phyloP scores from a whole-genome alignment of 257 asterid species.

The Fraxinus quadrangulata region DNA sequence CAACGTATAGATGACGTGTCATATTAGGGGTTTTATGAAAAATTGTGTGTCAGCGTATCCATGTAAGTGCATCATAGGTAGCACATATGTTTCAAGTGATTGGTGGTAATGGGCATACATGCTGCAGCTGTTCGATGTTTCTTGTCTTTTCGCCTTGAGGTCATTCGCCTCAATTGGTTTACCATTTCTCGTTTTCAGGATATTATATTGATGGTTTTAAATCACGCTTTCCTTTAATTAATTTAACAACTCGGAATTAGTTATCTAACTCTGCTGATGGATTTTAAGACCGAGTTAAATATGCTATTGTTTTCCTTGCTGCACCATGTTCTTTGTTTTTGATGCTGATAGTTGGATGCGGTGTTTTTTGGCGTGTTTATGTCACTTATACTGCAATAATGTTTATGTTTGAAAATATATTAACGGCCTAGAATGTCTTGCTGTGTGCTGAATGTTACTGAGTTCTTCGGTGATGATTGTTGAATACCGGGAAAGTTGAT shows the following conservation, averaged over 20 bases:
- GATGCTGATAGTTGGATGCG: neutral
- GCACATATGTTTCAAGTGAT: neutral
- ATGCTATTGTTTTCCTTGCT: slow-evolving; percentile 8
- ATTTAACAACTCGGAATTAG: neutral
- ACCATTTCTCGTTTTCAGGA: neutral
- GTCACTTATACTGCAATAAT: neutral
- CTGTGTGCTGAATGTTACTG: slow-evolving; percentile 19
- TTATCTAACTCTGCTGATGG: neutral
- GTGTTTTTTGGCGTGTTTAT: neutral
- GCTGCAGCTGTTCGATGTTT: neutral
- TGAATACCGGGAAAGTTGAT: slow-evolving; percentile 11
- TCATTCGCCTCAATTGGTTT: neutral
- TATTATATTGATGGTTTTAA: neutral
- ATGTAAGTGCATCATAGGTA: neutral
- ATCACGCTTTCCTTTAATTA: neutral
- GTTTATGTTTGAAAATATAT: slow-evolving; percentile 9
- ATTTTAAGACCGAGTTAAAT: neutral
- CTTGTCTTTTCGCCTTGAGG: neutral
- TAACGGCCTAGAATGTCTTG: slow-evolving; percentile 3
- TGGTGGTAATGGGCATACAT: neutral
- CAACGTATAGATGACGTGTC: too few relatives aligned
- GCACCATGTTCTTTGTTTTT: neutral
- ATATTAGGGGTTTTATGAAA: too few relatives aligned
- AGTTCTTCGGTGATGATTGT: slow-evolving; percentile 3
- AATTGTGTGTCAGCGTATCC: too few relatives aligned